Conservation (phyloP, 768 basidiomycete genomes). For the Pulveroboletus sp. region DNA sequence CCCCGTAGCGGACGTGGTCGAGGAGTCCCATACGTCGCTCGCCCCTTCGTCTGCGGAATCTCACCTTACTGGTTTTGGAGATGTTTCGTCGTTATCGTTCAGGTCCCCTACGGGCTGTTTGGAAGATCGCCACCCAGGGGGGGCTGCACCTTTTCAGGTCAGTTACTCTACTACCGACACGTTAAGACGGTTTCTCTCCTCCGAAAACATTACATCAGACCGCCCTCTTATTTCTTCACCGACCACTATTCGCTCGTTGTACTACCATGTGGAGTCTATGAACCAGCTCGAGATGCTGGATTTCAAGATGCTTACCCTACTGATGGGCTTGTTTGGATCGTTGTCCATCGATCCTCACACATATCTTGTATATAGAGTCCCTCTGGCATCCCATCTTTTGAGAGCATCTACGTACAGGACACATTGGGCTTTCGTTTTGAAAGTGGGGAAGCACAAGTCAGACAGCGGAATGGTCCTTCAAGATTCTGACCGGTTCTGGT, state of each 20-base stretch:
- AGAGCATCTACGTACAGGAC: constrained; percentile 15
- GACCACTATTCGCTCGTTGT: constrained; percentile 37
- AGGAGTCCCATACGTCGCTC: not conserved
- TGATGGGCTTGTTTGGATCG: constrained; percentile 49
- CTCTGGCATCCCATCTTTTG: constrained; percentile 29
- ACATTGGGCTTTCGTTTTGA: constrained; percentile 49
- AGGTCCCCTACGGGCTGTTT: not conserved
- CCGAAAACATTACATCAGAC: constrained; percentile 8
- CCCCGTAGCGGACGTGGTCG: not conserved
- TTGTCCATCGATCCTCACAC: constrained; percentile 35
- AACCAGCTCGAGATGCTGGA: constrained; percentile 33
- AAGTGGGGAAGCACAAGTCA: constrained; percentile 43
- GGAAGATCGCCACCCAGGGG: not conserved
- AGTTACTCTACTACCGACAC: constrained; percentile 9
- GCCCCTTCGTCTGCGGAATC: not conserved
- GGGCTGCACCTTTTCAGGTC: not conserved
- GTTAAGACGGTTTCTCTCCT: constrained; percentile 13
- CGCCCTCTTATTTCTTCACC: constrained; percentile 20
- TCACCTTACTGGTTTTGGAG: not conserved
- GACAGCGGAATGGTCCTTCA: constrained; percentile 29
- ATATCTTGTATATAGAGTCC: constrained; percentile 24
- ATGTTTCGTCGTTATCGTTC: not conserved
- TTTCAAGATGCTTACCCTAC: constrained; percentile 33
- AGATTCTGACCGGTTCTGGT: constrained; percentile 57
- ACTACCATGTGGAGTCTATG: constrained; percentile 32